Evolutionary conservation across 2,329 filamentous ascomycete species (phyloP), one percentile per base, ranked within the genome.

Genomic region (Epichloe baconii): DNA sequence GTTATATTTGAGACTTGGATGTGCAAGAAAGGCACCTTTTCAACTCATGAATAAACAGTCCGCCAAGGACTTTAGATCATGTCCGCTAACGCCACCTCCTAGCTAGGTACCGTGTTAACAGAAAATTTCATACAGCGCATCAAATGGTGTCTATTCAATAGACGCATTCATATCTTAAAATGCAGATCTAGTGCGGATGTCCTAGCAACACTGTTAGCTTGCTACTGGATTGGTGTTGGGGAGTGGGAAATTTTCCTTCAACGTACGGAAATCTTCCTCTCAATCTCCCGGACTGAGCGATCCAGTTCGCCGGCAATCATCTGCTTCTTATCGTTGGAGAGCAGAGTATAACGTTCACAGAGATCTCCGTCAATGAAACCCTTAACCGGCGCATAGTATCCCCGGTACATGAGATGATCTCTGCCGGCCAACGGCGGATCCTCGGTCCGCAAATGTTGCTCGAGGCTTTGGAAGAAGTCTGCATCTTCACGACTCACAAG

Each of bases 321-420:
- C 68, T 88, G 83, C 75, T 96, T 95, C 74, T 88, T 90, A 61
- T 96, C 91, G 58, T 83, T 85, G 26, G 85, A 78, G 54, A 98
- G 74, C 53, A 93, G 71, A 53, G 88, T 80, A 68, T 88, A 98
- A 58, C 89, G 80, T 74, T 99, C 93, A 61, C 93, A 95, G 41
- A 99, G 73, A 69, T 99, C 93, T 31, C 93, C 93, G 68, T 99
- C 93, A 61, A 99, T 95, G 31, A 94, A 83, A 8, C 90, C 90
- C 75, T 98, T 98, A 42, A 95, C 88, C 0, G 93, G 94, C 6
- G 88, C 88, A 66, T 97, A 98, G 69, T 97, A 98, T 57, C 89
- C 83, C 56, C 94, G 79, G 67, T 95, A 99, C 62, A 95, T 94
- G 44, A 99, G 74, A 68, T 99, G 93, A 66, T 98, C 94, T 57